Evolutionary conservation across 768 basidiomycete genomes (phyloP), one percentile per base, ranked within the genome.

Genomic region (Panus rudis): DNA sequence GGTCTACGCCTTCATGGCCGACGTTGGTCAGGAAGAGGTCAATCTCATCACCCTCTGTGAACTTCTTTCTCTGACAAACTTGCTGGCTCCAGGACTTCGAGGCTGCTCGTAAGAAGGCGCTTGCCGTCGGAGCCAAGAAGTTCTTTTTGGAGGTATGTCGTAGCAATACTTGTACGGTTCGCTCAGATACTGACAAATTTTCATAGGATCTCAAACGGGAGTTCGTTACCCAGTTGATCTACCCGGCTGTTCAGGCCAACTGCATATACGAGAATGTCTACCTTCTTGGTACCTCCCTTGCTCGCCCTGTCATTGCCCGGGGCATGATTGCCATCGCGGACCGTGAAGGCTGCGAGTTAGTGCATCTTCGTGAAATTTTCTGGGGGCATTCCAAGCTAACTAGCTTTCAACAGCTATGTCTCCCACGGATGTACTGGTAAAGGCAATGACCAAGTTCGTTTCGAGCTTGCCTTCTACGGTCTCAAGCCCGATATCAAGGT

Each of bases 221-320:
- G 66, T 98, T 99, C 57, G 75, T 99, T 38, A 90, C 84, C 34
- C 88, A 97, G 61, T 77, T 98, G 52, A 97, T 99, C 62, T 98
- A 94, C 66, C 96, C 96, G 20, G 94, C 96, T 33, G 81, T 99
- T 12, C 96, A 99, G 68, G 92, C 91, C 48, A 99, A 99, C 67
- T 87, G 85, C 68, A 98, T 98, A 67, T 99, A 99, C 68, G 96
- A 92, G 87, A 89, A 89, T 56, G 89, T 98, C 42, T 99, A 98
- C 69, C 84, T 98, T 24, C 84, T 98, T 39, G 96, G 94, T 24
- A 98, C 96, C 11, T 97, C 94, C 7, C 84, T 99, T 40, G 94
- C 96, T 40, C 89, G 96, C 22, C 96, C 96, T 19, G 94, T 99
- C 56, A 99, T 98, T 61, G 92, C 96, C 43, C 92, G 96, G 49